Conservation (phyloP, 345 rosid genomes). For the Lepidium aucheri region DNA sequence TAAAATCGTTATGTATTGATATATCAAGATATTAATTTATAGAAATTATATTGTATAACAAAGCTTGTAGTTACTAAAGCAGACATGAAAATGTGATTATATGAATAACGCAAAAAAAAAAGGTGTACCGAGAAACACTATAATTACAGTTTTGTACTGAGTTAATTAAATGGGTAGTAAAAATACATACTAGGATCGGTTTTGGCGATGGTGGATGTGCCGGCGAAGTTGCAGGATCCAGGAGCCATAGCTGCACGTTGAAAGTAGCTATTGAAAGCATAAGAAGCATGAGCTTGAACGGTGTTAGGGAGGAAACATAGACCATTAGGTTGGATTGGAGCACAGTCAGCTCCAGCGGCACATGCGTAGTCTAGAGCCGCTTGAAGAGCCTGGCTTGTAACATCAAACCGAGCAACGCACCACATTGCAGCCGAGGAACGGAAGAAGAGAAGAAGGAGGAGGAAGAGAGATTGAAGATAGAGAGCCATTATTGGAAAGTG, state of each 20-base stretch:
- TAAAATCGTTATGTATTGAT: no score
- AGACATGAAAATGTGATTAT: background rate
- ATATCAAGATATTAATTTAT: no score
- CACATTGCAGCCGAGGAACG: conserved; percentile 27
- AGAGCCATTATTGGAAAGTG: conserved; percentile 27
- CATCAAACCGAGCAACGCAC: conserved; percentile 81
- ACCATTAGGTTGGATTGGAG: conserved; percentile 42
- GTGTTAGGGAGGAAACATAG: conserved; percentile 67
- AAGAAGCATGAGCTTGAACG: conserved; percentile 65
- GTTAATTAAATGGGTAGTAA: background rate
- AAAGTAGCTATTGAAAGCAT: conserved; percentile 72
- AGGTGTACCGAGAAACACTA: background rate
- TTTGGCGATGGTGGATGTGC: conserved; percentile 61
- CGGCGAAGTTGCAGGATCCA: conserved; percentile 75
- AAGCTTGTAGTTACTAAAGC: background rate
- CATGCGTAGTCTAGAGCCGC: conserved; percentile 67
- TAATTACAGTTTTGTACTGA: background rate
- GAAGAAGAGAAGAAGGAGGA: conserved; percentile 22
- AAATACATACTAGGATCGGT: conserved; percentile 72
- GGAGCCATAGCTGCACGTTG: conserved; percentile 59
- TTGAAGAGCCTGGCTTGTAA: conserved; percentile 50
- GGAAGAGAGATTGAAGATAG: conserved; percentile 16
- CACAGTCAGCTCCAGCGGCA: conserved; percentile 63
- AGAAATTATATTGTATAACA: no score
- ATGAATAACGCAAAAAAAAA: no score